Base-by-base conservation (phyloP, 345 rosid species). In the Euphorbia tirucalli region DNA sequence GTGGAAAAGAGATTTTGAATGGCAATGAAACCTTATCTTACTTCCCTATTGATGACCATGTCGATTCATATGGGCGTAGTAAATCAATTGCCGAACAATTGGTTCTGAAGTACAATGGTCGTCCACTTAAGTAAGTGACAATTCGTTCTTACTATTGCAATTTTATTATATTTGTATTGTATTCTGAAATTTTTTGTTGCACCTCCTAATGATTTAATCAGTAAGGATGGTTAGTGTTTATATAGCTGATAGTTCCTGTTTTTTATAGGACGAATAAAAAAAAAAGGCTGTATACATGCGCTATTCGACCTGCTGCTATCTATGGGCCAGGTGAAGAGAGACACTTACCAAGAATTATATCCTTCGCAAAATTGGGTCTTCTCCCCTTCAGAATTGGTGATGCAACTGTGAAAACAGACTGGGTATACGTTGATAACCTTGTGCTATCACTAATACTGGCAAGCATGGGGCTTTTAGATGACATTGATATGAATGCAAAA, bases 281-380 rank as follows among this genome's bases (percentile, higher is more conserved):
- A 21, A 86, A 87, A 63, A 61, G 76, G 65, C 81, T 92, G 57
- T 89, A 87, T 66, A 89, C 98, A 0, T 92, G 96, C 79, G 95
- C 93, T 0, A 61, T 94, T 43, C 97, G 97, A 66, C 96, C 97
- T 39, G 97, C 98, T 62, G 97, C 98, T 61, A 89, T 94, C 37
- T 91, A 94, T 69, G 97, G 97, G 70, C 98, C 92, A 0, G 96
- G 98, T 3, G 97, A 94, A 84, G 97, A 91, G 72, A 84, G 98
- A 57, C 98, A 89, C 80, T 78, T 94, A 68, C 98, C 96, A 22
- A 87, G 98, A 82, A 89, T 94, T 57, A 68, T 94, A 66, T 84
- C 86, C 44, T 74, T 86, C 54, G 90, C 92, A 0, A 87, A 91
- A 84, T 31, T 92, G 60, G 96, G 97, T 58, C 79, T 94, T 69